These are phyloP conservation scores for Aspergillus hortae DNA, from an alignment of 2,329 filamentous ascomycete genomes.

Conservation along the genomic window DNA sequence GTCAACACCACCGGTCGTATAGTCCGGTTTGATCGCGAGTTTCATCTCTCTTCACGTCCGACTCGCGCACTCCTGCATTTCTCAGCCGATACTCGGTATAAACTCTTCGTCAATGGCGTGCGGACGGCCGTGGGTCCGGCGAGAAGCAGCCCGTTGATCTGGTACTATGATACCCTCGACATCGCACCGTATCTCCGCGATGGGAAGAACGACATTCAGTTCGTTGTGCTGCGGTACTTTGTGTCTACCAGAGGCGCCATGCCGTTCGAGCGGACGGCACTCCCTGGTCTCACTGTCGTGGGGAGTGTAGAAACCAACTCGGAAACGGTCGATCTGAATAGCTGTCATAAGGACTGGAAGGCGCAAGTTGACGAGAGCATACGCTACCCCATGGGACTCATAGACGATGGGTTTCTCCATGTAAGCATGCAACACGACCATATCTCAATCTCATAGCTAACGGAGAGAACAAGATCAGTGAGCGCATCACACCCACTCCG, in stretches of 20 bases:
- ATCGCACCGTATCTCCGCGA: constrained; percentile 20
- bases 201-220: constrained; percentile 21
- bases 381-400: constrained; percentile 22
- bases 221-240: constrained; percentile 27
- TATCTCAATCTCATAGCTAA: not conserved
- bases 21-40: constrained; percentile 2
- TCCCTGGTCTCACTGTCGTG: constrained; percentile 27
- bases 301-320: constrained; percentile 16
- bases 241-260: constrained; percentile 23
- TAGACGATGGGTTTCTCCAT: constrained; percentile 43
- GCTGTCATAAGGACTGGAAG: constrained; percentile 12
- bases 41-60: not conserved
- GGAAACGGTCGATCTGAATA: constrained; percentile 11
- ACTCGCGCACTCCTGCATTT: constrained; percentile 6
- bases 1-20: constrained; percentile 9
- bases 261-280: constrained; percentile 25
- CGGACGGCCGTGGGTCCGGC: constrained; percentile 37
- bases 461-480: constrained; percentile 16
- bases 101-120: constrained; percentile 38
- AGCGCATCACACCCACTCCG: constrained; percentile 13
- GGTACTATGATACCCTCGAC: constrained; percentile 32
- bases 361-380: constrained; percentile 18
- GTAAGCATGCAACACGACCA: constrained; percentile 14
- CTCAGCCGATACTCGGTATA: constrained; percentile 43
- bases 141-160: constrained; percentile 31